A percentile compares a stretch with the other conserved stretches of the same genome.
phyloP scores from a whole-genome alignment of 345 rosid species.

The Bruguiera parviflora region DNA sequence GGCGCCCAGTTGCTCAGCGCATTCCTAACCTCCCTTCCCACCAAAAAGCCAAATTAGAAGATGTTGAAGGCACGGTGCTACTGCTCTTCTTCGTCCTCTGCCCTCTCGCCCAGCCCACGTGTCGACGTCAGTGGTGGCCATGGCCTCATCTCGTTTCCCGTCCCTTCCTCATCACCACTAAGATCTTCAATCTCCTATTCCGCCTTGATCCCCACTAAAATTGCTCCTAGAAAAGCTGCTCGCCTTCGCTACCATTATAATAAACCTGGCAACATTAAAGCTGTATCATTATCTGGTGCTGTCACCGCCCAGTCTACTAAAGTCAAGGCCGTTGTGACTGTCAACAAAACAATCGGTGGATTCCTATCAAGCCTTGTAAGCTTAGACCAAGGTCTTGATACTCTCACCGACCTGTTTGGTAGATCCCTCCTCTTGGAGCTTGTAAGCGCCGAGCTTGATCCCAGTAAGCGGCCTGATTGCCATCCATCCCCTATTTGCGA shows the following conservation, averaged over 20 bases:
- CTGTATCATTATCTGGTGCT: not conserved
- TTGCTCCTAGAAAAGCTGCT: not conserved
- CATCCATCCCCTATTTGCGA: too few relatives aligned
- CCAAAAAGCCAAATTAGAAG: not conserved
- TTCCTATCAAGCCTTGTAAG: constrained; percentile 19
- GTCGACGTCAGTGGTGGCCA: constrained; percentile 19
- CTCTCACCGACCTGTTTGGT: constrained; percentile 41
- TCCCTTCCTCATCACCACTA: too few relatives aligned
- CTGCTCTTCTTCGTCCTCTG: constrained; percentile 7
- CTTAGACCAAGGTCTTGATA: constrained; percentile 34
- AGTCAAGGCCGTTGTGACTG: constrained; percentile 42
- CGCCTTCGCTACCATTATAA: constrained; percentile 1
- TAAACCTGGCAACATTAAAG: constrained; percentile 11
- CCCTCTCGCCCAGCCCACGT: constrained; percentile 28
- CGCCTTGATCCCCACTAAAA: constrained; percentile 3
- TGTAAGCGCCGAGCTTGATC: constrained; percentile 52
- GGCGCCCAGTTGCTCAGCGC: too few relatives aligned
- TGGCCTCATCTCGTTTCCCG: not conserved
- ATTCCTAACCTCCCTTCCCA: not conserved
- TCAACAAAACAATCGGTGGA: constrained; percentile 27
- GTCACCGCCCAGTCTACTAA: not conserved
- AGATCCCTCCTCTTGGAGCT: constrained; percentile 51
- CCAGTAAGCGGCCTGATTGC: constrained; percentile 29
- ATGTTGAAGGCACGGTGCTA: constrained; percentile 40
- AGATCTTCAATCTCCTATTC: not conserved